phyloP scores from a whole-genome alignment of 768 basidiomycete species.

The Rubroboletus pulcherrimus region DNA sequence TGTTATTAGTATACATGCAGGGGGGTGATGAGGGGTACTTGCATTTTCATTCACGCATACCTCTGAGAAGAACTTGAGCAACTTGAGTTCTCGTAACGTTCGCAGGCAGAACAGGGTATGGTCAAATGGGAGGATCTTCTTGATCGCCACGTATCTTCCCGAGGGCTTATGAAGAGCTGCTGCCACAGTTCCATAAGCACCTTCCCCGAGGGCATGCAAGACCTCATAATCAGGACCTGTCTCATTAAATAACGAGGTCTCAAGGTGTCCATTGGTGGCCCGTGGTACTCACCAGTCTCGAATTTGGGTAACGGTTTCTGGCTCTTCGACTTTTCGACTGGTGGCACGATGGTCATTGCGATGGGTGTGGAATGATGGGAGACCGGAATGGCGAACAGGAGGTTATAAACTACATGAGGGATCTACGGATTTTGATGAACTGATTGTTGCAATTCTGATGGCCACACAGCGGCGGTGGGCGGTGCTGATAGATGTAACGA shows the following conservation, averaged over 20 bases:
- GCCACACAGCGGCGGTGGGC: background rate
- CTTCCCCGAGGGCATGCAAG: conserved; percentile 74
- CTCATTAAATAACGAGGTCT: conserved; percentile 6
- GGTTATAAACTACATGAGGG: conserved; percentile 1
- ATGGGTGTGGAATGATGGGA: background rate
- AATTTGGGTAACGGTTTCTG: conserved; percentile 70
- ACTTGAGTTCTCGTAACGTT: conserved; percentile 88
- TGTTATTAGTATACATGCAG: conserved; percentile 1
- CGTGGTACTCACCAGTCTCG: conserved; percentile 51
- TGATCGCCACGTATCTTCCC: conserved; percentile 86
- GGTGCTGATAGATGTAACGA: background rate
- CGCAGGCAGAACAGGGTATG: conserved; percentile 88
- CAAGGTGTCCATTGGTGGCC: background rate
- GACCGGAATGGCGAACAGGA: background rate
- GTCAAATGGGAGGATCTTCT: conserved; percentile 93
- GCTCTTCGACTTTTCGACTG: conserved; percentile 36
- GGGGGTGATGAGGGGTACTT: conserved; percentile 14
- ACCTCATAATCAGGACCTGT: conserved; percentile 71
- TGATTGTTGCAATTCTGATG: conserved; percentile 15
- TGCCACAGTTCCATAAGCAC: conserved; percentile 87
- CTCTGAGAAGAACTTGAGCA: conserved; percentile 81
- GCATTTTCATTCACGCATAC: conserved; percentile 81
- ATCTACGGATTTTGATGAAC: background rate
- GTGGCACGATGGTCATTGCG: conserved; percentile 5
- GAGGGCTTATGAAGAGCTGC: conserved; percentile 83